A percentile compares a stretch with the other conserved stretches of the same genome.
Evolutionary conservation across 1,139 yeast species (phyloP).

Genomic region (Yamadazyma diospyri): DNA sequence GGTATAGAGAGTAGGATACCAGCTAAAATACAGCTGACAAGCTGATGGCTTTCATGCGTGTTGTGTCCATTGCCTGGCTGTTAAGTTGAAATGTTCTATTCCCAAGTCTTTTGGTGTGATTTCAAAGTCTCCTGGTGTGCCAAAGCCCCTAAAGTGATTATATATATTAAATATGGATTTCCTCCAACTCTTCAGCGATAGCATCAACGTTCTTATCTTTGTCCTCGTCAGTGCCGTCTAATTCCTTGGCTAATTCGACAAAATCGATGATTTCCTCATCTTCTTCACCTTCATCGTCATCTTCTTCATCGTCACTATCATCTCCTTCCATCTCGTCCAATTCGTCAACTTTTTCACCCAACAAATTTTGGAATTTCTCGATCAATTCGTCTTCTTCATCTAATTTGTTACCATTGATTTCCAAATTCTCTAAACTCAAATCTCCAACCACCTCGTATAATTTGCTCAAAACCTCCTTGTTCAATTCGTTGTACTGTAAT

Average conservation of each 20-base stretch:
- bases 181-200: constrained; percentile 56
- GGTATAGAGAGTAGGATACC: too few relatives aligned
- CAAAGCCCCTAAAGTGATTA: too few relatives aligned
- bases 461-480: constrained; percentile 55
- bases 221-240: constrained; percentile 33
- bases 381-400: constrained; percentile 42
- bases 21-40: too few relatives aligned
- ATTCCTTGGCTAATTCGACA: constrained; percentile 58
- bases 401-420: constrained; percentile 89
- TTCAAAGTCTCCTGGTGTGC: too few relatives aligned
- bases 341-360: constrained; percentile 78
- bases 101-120: too few relatives aligned
- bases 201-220: constrained; percentile 50
- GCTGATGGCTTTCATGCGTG: too few relatives aligned
- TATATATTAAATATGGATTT: constrained; percentile 45
- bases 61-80: too few relatives aligned
- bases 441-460: constrained; percentile 54
- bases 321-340: constrained; percentile 85
- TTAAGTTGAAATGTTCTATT: too few relatives aligned
- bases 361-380: constrained; percentile 42
- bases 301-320: constrained; percentile 78
- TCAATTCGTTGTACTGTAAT: constrained; percentile 89
- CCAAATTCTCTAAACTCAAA: constrained; percentile 61
- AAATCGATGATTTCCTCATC: constrained; percentile 50
- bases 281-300: constrained; percentile 61